phyloP scores from a whole-genome alignment of 768 basidiomycete species.

The Naganishia friedmannii region DNA sequence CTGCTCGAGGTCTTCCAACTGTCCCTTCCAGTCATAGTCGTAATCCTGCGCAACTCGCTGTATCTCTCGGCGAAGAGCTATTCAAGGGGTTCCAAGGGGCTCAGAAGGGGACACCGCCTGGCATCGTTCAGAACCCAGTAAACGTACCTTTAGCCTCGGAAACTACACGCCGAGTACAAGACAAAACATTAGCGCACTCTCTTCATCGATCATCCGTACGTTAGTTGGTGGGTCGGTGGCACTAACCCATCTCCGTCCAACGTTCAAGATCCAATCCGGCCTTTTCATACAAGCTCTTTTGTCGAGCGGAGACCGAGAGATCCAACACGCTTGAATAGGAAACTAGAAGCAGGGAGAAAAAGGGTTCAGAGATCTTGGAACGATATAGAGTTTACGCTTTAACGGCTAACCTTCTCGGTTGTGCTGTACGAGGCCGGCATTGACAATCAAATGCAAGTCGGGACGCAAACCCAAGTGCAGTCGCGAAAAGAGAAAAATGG shows the following conservation, averaged over 20 bases:
- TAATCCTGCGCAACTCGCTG: constrained; percentile 64
- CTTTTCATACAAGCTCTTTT: constrained; percentile 60
- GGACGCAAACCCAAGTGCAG: too few relatives aligned
- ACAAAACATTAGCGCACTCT: neutral
- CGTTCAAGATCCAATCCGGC: constrained; percentile 64
- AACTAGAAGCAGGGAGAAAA: constrained; percentile 47
- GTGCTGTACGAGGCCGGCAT: constrained; percentile 32
- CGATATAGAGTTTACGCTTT: neutral
- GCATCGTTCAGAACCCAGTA: too few relatives aligned
- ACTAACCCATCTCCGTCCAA: constrained; percentile 58
- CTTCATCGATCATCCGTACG: neutral
- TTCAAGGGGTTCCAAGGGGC: constrained; percentile 55
- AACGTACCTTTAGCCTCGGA: constrained; percentile 12
- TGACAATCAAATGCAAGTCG: neutral
- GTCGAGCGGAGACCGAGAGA: constrained; percentile 61
- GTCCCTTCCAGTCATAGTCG: constrained; percentile 55
- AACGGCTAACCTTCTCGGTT: constrained; percentile 43
- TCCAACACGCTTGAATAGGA: constrained; percentile 66
- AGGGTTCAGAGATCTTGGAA: neutral
- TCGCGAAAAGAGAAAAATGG: too few relatives aligned
- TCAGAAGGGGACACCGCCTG: constrained; percentile 14
- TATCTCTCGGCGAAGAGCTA: constrained; percentile 59
- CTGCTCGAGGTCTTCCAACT: constrained; percentile 49
- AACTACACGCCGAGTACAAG: neutral
- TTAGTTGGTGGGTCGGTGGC: too few relatives aligned